Percentiles rank a stretch among this genome's conserved stretches.
Conservation (phyloP, 1,284 basidiomycete species). For the Cutaneotrichosporon sp. region DNA sequence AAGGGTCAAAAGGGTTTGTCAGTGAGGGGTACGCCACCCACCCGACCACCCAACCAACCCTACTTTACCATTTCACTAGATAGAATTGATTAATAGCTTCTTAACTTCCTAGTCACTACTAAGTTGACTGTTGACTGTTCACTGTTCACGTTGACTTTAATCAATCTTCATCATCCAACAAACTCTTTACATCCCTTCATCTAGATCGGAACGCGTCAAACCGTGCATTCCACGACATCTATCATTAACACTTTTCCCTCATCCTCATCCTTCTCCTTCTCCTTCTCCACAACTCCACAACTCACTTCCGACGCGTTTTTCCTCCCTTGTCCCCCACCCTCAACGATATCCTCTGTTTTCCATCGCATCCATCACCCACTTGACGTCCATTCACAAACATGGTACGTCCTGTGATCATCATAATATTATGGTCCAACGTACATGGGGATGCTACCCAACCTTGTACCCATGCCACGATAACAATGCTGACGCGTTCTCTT, state of each 20-base stretch:
- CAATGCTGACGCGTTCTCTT: constrained; percentile 17
- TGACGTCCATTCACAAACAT: constrained; percentile 4
- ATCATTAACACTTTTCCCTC: not conserved
- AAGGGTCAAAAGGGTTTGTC: no score
- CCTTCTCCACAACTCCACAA: no score
- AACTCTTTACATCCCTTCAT: not conserved
- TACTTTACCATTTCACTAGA: no score
- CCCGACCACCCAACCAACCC: no score
- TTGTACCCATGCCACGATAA: not conserved
- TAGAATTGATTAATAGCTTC: no score
- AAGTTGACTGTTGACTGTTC: no score
- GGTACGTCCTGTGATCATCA: not conserved
- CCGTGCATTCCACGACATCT: not conserved
- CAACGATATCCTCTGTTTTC: not conserved
- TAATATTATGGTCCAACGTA: not conserved
- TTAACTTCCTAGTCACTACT: no score
- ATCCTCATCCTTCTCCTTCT: not conserved
- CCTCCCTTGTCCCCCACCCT: not conserved
- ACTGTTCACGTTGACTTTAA: no score
- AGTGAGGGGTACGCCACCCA: no score
- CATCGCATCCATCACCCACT: not conserved
- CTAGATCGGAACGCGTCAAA: not conserved
- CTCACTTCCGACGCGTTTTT: constrained; percentile 1
- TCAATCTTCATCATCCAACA: not conserved
- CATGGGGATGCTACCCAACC: not conserved